Base-by-base conservation (phyloP, 257 asterid genomes). In the Lycium barbarum region DNA sequence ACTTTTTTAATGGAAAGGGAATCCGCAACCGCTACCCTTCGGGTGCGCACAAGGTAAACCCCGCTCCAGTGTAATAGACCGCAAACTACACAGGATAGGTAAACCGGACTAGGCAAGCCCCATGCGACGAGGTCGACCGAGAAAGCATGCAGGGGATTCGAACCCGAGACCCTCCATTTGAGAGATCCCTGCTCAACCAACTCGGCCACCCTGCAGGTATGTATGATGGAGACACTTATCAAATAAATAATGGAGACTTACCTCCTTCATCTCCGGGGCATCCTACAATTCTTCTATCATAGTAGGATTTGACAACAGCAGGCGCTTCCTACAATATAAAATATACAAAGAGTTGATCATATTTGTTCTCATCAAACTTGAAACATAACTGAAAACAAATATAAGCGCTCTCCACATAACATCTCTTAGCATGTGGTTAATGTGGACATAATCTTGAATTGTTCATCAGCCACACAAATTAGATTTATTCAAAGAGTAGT, bases 251-350 rank as follows among this genome's bases (percentile, higher is more conserved):
- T 55, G 66, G 80, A 80, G 49, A 88, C 93, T 89, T 87, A 93
- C 99, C 99, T 45, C 93, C 99, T 87, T 94, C 98, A 67, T 85
- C 97, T 68, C 99, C 99, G 22, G 99, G 98, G 87, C 99, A 95
- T 71, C 99, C 99, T 71, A 94, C 98, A 90, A 95, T 94, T 90
- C 98, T 92, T 90, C 85, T 93, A 86, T 90, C 92, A 80, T 89
- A 95, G 90, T 87, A 88, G 63, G 99, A 95, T 83, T 90, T 86
- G 74, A 95, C 83, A 81, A 95, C 89, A 33, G 98, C 97, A 68
- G 98, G 98, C 82, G 88, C 91, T 92, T 94, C 98, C 99, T 95
- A 88, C 80, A 83, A 81, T 53, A 53, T 76, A 15, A 70, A 84
- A 53, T 7, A 78, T 53, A 7, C 65, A 74, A 33, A 51, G 61